These are phyloP conservation scores for Colletotrichum lini DNA, from an alignment of 2,329 filamentous ascomycete genomes.

Conservation along the genomic window DNA sequence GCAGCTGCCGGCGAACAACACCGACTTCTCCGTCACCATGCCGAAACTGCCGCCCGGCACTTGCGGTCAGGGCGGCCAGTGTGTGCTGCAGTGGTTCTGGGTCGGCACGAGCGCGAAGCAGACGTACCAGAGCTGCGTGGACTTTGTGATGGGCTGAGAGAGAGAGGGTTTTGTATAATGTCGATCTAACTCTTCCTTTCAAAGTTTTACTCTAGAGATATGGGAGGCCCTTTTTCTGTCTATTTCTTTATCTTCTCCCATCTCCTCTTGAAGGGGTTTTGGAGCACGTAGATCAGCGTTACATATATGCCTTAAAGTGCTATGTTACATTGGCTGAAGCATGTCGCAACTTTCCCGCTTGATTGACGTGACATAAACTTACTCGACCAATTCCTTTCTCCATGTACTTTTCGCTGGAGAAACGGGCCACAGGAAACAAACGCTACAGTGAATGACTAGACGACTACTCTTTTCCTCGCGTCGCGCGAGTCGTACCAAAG, in stretches of 20 bases:
- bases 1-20: slow-evolving; percentile 58
- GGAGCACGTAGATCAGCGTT: slow-evolving; percentile 21
- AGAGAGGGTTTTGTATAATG: neutral
- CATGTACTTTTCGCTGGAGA: too few relatives aligned
- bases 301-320: neutral
- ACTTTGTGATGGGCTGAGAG: slow-evolving; percentile 47
- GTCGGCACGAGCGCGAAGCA: slow-evolving; percentile 54
- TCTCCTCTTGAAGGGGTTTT: neutral
- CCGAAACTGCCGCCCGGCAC: slow-evolving; percentile 49
- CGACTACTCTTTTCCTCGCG: too few relatives aligned
- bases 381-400: too few relatives aligned
- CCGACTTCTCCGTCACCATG: slow-evolving; percentile 59
- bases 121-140: slow-evolving; percentile 57
- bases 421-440: too few relatives aligned
- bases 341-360: too few relatives aligned
- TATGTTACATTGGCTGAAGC: neutral
- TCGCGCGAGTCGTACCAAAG: too few relatives aligned
- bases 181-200: too few relatives aligned
- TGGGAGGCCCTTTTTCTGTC: neutral
- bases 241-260: too few relatives aligned
- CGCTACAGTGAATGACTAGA: too few relatives aligned
- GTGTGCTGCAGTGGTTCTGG: slow-evolving; percentile 63
- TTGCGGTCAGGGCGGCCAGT: slow-evolving; percentile 51
- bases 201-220: neutral
- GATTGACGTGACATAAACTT: too few relatives aligned